These are phyloP conservation scores for Caloboletus firmus DNA, from an alignment of 1,284 basidiomycete species.

Conservation along the genomic window DNA sequence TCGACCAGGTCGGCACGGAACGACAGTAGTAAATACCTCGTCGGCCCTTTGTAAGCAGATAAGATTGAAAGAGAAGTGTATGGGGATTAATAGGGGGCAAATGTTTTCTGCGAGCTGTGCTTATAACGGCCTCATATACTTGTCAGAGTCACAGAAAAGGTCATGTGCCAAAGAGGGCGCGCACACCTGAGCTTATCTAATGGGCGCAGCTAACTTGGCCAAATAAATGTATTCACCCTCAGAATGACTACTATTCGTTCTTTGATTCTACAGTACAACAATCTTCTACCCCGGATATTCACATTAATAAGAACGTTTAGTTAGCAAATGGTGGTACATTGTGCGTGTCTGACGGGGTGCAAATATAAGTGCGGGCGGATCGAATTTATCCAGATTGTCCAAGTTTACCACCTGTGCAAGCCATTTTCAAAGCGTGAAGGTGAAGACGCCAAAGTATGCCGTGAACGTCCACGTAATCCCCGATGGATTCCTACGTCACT, in stretches of 20 bases:
- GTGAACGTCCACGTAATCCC: background rate
- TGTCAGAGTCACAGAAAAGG: too few relatives aligned
- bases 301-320: constrained; percentile 35
- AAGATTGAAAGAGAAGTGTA: too few relatives aligned
- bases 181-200: too few relatives aligned
- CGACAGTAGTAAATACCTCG: too few relatives aligned
- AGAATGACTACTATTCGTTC: background rate
- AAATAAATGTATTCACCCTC: too few relatives aligned
- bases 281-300: constrained; percentile 35
- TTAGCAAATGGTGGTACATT: constrained; percentile 35
- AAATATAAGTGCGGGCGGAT: constrained; percentile 34
- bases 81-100: too few relatives aligned
- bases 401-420: constrained; percentile 25
- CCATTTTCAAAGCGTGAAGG: constrained; percentile 18
- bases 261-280: constrained; percentile 37
- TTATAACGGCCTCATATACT: too few relatives aligned
- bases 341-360: constrained; percentile 26
- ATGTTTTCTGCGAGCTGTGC: too few relatives aligned
- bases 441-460: constrained; percentile 5
- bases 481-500: constrained; percentile 24
- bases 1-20: background rate
- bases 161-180: too few relatives aligned
- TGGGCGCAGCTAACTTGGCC: too few relatives aligned
- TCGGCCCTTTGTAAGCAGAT: too few relatives aligned
- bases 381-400: constrained; percentile 37